These are phyloP conservation scores for Tripterygium wilfordii DNA, from an alignment of 177 flowering plant genomes.

Conservation along the genomic window DNA sequence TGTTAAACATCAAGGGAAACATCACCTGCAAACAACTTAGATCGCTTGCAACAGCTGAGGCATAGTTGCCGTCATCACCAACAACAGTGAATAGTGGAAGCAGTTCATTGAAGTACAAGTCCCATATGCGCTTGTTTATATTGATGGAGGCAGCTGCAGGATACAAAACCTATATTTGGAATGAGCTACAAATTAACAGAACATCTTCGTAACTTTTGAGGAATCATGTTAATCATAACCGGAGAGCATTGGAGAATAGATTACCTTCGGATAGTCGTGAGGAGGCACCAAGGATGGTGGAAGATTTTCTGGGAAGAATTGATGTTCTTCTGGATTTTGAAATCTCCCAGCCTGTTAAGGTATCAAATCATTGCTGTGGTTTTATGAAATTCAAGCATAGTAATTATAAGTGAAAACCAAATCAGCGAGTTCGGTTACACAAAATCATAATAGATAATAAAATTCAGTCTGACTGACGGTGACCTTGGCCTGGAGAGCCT, in stretches of 20 bases:
- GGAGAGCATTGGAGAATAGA: background rate
- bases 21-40: constrained; percentile 70
- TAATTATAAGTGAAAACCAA: background rate
- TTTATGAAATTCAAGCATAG: background rate
- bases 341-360: constrained; percentile 70
- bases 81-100: constrained; percentile 49
- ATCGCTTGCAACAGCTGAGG: constrained; percentile 55
- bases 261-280: constrained; percentile 32
- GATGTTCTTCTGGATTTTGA: constrained; percentile 66
- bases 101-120: constrained; percentile 45
- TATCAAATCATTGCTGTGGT: no score
- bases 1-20: no score
- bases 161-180: constrained; percentile 55
- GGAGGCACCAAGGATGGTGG: constrained; percentile 42
- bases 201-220: no score
- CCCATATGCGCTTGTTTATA: constrained; percentile 59
- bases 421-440: background rate
- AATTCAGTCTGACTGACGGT: background rate
- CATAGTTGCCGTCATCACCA: constrained; percentile 86
- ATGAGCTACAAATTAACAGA: constrained; percentile 1
- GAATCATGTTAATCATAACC: background rate
- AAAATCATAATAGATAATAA: background rate
- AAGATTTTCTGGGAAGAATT: constrained; percentile 73
- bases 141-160: constrained; percentile 53
- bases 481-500: constrained; percentile 48